Evolutionary conservation across 2,329 filamentous ascomycete genomes (phyloP).

Genomic region (Colletotrichum paranaense): DNA sequence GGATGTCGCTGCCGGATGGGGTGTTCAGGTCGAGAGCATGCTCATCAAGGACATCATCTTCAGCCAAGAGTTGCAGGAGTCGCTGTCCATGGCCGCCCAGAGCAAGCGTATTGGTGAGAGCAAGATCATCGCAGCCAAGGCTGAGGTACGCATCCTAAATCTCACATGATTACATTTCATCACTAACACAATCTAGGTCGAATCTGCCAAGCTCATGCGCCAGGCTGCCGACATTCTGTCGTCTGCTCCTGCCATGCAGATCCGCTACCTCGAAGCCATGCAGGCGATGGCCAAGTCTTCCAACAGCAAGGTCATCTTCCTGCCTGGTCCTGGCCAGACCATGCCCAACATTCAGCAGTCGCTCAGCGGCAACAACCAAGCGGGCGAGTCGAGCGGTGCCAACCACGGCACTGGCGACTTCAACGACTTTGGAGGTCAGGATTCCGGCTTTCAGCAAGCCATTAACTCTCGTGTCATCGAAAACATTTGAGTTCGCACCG

Average conservation of each 20-base stretch:
- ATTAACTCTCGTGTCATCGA: conserved; percentile 86
- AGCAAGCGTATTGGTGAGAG: conserved; percentile 98
- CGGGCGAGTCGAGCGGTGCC: conserved; percentile 54
- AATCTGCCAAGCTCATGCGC: conserved; percentile 92
- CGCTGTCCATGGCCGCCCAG: conserved; percentile 97
- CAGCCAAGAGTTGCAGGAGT: conserved; percentile 94
- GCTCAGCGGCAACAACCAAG: conserved; percentile 51
- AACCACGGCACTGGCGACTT: conserved; percentile 44
- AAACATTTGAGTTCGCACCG: conserved; percentile 73
- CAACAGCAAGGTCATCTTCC: conserved; percentile 89
- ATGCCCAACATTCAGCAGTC: conserved; percentile 59
- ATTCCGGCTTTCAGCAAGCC: conserved; percentile 78
- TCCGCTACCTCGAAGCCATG: conserved; percentile 98
- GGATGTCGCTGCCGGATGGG: conserved; percentile 93
- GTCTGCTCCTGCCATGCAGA: conserved; percentile 96
- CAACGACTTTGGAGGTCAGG: conserved; percentile 64
- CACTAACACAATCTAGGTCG: conserved; percentile 65
- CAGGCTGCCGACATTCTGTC: conserved; percentile 94
- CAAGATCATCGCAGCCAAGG: conserved; percentile 97
- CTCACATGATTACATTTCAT: neutral
- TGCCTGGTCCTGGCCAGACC: conserved; percentile 72
- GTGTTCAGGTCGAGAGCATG: conserved; percentile 97
- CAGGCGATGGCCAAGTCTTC: conserved; percentile 97
- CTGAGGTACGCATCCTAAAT: conserved; percentile 67
- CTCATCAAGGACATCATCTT: conserved; percentile 99